A percentile compares a stretch with the other conserved stretches of the same genome.
Evolutionary conservation across 805 yeast species (phyloP).

Genomic region (Yarrowia deformans): DNA sequence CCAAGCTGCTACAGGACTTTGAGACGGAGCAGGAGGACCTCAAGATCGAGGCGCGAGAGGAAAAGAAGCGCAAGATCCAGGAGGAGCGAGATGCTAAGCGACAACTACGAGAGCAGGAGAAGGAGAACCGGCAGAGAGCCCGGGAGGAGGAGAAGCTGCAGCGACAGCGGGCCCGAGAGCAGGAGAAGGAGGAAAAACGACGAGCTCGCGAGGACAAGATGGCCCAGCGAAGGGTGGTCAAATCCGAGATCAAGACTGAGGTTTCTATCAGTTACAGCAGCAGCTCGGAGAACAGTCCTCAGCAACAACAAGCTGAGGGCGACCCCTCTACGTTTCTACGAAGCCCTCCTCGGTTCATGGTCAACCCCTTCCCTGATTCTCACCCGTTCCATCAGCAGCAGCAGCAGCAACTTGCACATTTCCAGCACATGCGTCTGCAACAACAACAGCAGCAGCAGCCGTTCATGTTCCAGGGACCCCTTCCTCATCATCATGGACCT

Average conservation of each 20-base stretch:
- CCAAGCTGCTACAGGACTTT: slow-evolving; percentile 50
- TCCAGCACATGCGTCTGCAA: not conserved
- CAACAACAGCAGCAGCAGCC: not conserved
- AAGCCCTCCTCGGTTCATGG: not conserved
- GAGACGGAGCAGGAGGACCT: slow-evolving; percentile 25
- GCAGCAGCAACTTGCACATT: not conserved
- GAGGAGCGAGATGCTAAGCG: slow-evolving; percentile 20
- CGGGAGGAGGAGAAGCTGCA: slow-evolving; percentile 27
- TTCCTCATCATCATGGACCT: not conserved
- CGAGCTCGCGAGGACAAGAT: slow-evolving; percentile 15
- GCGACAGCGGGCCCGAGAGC: slow-evolving; percentile 11
- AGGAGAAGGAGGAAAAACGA: slow-evolving; percentile 20
- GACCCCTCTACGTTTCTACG: not conserved
- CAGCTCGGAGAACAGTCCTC: not conserved
- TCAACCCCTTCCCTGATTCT: slow-evolving; percentile 1
- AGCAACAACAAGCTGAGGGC: not conserved
- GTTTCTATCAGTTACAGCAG: too few species aligned
- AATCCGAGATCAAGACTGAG: slow-evolving; percentile 1
- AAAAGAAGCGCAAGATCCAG: slow-evolving; percentile 33
- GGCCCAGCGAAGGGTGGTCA: not conserved
- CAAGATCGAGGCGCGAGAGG: slow-evolving; percentile 29
- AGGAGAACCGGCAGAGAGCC: slow-evolving; percentile 24
- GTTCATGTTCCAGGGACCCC: not conserved
- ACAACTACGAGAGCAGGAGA: slow-evolving; percentile 15
- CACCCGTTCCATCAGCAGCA: slow-evolving; percentile 8